Evolutionary conservation across 2,329 filamentous ascomycete species (phyloP).

Genomic region (Neonectria coccinea): DNA sequence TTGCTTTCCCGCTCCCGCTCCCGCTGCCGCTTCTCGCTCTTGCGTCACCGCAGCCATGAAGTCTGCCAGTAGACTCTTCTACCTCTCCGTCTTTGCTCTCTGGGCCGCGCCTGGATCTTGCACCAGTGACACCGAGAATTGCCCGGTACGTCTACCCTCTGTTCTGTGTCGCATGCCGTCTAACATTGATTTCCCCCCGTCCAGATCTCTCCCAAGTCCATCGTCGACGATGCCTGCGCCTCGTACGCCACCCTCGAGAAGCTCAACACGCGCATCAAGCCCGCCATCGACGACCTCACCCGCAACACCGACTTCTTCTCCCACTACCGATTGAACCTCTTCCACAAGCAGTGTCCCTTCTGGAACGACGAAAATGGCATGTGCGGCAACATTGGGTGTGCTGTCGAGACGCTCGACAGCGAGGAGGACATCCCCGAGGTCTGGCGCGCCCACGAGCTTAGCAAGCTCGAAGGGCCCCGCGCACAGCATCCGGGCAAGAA

Average conservation of each 20-base stretch:
- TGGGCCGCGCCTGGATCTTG: conserved; percentile 64
- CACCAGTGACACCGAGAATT: conserved; percentile 59
- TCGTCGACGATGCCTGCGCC: conserved; percentile 93
- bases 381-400: conserved; percentile 97
- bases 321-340: conserved; percentile 95
- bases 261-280: conserved; percentile 81
- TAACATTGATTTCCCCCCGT: conserved; percentile 49
- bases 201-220: conserved; percentile 88
- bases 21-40: not conserved
- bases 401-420: conserved; percentile 93
- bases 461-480: conserved; percentile 90
- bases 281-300: conserved; percentile 83
- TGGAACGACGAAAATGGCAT: conserved; percentile 94
- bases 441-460: conserved; percentile 92
- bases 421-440: conserved; percentile 93
- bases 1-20: not conserved
- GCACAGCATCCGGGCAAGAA: conserved; percentile 87
- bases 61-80: conserved; percentile 66
- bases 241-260: conserved; percentile 91
- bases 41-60: conserved; percentile 56
- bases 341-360: conserved; percentile 94
- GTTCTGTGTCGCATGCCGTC: conserved; percentile 31
- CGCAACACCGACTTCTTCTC: conserved; percentile 96
- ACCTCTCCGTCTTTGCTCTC: conserved; percentile 67
- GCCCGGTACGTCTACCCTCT: conserved; percentile 60